phyloP scores from a whole-genome alignment of 106 monocot genomes.

The Iris macrosiphon region DNA sequence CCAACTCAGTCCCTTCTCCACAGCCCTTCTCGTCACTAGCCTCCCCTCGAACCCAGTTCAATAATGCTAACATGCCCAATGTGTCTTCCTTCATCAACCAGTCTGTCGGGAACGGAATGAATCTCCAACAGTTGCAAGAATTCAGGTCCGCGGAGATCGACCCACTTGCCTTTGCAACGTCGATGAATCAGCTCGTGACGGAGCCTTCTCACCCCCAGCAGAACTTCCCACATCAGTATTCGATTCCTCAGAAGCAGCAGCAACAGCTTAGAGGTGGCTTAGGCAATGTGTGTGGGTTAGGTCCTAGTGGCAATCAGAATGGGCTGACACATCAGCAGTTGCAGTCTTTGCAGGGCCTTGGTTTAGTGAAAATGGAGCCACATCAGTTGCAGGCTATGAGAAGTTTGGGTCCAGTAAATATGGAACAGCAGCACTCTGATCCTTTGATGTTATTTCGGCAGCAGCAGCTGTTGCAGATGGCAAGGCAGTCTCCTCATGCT shows the following conservation, averaged over 20 bases:
- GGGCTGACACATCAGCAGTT: constrained; percentile 25
- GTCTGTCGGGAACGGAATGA: constrained; percentile 27
- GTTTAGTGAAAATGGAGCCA: constrained; percentile 36
- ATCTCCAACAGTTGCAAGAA: constrained; percentile 8
- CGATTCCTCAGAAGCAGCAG: constrained; percentile 12
- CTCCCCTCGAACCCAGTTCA: constrained; percentile 51
- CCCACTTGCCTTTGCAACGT: constrained; percentile 27
- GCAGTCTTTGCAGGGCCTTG: constrained; percentile 26
- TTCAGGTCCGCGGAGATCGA: constrained; percentile 33
- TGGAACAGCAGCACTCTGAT: constrained; percentile 37
- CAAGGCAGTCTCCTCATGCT: constrained; percentile 21
- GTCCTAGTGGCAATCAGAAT: constrained; percentile 8
- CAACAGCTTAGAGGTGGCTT: constrained; percentile 13
- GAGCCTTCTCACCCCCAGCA: background rate
- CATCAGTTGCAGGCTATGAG: constrained; percentile 26
- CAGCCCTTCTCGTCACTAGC: constrained; percentile 41
- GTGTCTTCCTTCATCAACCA: constrained; percentile 44
- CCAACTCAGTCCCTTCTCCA: constrained; percentile 22
- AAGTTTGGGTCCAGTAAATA: constrained; percentile 46
- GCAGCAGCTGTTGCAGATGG: constrained; percentile 19
- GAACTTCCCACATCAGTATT: constrained; percentile 17
- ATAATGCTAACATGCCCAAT: constrained; percentile 25
- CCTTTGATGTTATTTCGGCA: constrained; percentile 35
- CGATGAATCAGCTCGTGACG: constrained; percentile 5
- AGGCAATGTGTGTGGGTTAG: constrained; percentile 6